phyloP scores from a whole-genome alignment of 352 stramenopile genomes.

The Pythium dissimile region DNA sequence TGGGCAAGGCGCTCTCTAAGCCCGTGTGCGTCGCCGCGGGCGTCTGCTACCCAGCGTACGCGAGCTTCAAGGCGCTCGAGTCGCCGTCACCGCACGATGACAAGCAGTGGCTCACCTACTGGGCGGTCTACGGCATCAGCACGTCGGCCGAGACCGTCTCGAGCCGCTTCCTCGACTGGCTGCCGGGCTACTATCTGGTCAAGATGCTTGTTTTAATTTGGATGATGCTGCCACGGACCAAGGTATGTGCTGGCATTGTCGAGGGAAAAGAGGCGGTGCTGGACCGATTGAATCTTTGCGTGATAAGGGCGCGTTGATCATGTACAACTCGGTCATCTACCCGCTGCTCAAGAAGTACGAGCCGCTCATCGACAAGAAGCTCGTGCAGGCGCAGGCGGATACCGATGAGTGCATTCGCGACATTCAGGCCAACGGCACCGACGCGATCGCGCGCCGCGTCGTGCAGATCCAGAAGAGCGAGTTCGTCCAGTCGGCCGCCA shows the following conservation, averaged over 20 bases:
- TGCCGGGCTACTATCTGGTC: conserved; percentile 94
- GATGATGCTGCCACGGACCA: conserved; percentile 93
- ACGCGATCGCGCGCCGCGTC: conserved; percentile 47
- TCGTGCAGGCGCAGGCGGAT: conserved; percentile 40
- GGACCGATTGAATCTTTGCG: neutral
- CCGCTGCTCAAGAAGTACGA: conserved; percentile 74
- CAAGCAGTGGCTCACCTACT: conserved; percentile 94
- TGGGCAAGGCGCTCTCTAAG: conserved; percentile 54
- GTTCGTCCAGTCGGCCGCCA: conserved; percentile 43
- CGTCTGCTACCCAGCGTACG: conserved; percentile 64
- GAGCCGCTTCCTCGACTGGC: conserved; percentile 47
- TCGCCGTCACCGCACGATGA: conserved; percentile 43
- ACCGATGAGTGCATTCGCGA: conserved; percentile 48
- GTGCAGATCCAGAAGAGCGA: conserved; percentile 46
- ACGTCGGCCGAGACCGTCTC: conserved; percentile 87
- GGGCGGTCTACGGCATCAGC: conserved; percentile 94
- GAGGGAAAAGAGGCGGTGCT: neutral
- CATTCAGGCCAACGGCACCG: conserved; percentile 42
- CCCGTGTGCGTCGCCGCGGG: conserved; percentile 47
- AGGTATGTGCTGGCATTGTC: conserved; percentile 37
- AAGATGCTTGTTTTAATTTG: conserved; percentile 96
- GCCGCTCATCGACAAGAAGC: conserved; percentile 59
- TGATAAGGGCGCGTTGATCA: conserved; percentile 51
- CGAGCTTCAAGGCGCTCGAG: conserved; percentile 77
- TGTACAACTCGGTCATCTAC: conserved; percentile 59